Evolutionary conservation across 2,329 filamentous ascomycete species (phyloP), one percentile per base, ranked within the genome.

Genomic region (Xylaria sp.): DNA sequence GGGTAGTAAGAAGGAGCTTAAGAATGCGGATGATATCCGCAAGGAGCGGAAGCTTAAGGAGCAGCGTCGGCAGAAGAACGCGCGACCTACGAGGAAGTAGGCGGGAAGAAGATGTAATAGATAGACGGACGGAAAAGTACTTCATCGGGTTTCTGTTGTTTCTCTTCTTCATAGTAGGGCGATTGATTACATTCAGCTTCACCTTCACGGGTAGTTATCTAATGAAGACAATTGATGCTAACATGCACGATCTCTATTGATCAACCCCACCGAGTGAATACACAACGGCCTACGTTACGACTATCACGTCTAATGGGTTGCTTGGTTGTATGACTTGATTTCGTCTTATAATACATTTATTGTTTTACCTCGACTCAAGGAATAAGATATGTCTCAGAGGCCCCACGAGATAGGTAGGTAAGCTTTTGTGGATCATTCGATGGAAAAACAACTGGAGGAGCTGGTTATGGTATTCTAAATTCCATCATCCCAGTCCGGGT

Each of bases 31-130:
- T 50, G 92, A 96, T 72, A 91, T 97, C 66, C 84, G 89, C 69
- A 96, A 92, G 80, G 85, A 87, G 62, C 83, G 94, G 70, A 86
- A 87, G 73, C 71, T 91, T 70, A 83, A 89, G 79, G 89, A 96
- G 78, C 84, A 82, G 76, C 85, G 84, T 72, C 86, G 79, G 73
- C 88, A 89, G 71, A 97, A 99, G 85, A 97, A 96, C 74, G 92
- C 90, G 7, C 80, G 93, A 69, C 92, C 92, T 6, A 72, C 82
- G 47, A 89, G 82, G 76, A 91, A 83, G 77, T 78, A 63, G 30
- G 19, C n/a, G 9, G 42, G 57, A 50, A 51, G 48, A 52, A 4
- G 11, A 13, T 10, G 11, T 19, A 49, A 23, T 16, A 46, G 35
- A 37, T n/a, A 49, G 8, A 18, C 37, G 37, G 37, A 9, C 37